phyloP scores from a whole-genome alignment of 2,329 filamentous ascomycete genomes.

The Clarireedia hainanense region DNA sequence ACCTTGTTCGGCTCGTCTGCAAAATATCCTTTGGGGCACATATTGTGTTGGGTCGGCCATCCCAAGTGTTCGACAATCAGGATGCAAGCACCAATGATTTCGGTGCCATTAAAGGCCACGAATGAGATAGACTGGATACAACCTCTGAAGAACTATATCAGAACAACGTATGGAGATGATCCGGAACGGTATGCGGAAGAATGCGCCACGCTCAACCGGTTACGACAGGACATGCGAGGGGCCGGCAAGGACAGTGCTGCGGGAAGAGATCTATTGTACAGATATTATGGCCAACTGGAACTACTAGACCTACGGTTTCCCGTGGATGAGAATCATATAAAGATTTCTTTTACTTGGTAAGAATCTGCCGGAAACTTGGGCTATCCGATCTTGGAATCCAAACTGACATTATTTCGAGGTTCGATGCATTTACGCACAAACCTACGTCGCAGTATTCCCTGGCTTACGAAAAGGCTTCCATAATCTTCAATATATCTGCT shows the following conservation, averaged over 20 bases:
- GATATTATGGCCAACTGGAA: slow-evolving; percentile 97
- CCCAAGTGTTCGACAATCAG: slow-evolving; percentile 1
- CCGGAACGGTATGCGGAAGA: slow-evolving; percentile 94
- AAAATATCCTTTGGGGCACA: neutral
- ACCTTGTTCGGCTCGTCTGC: neutral
- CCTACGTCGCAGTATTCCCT: slow-evolving; percentile 94
- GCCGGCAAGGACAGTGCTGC: slow-evolving; percentile 94
- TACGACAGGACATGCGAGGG: slow-evolving; percentile 97
- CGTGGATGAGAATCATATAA: slow-evolving; percentile 97
- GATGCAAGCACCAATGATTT: slow-evolving; percentile 91
- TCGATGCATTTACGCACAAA: slow-evolving; percentile 98
- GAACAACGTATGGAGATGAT: slow-evolving; percentile 90
- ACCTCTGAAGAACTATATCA: slow-evolving; percentile 88
- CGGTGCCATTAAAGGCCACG: slow-evolving; percentile 83
- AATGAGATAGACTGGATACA: slow-evolving; percentile 98
- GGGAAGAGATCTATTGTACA: slow-evolving; percentile 85
- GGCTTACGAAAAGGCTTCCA: slow-evolving; percentile 96
- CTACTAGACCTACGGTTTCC: slow-evolving; percentile 90
- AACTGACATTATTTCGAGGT: slow-evolving; percentile 49
- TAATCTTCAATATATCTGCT: slow-evolving; percentile 98
- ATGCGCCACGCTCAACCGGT: slow-evolving; percentile 84
- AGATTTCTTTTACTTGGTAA: slow-evolving; percentile 97
- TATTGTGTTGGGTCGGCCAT: neutral
- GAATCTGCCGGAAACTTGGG: neutral
- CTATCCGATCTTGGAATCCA: neutral